Base-by-base conservation (phyloP, 345 rosid species). In the Aquilaria malaccensis region DNA sequence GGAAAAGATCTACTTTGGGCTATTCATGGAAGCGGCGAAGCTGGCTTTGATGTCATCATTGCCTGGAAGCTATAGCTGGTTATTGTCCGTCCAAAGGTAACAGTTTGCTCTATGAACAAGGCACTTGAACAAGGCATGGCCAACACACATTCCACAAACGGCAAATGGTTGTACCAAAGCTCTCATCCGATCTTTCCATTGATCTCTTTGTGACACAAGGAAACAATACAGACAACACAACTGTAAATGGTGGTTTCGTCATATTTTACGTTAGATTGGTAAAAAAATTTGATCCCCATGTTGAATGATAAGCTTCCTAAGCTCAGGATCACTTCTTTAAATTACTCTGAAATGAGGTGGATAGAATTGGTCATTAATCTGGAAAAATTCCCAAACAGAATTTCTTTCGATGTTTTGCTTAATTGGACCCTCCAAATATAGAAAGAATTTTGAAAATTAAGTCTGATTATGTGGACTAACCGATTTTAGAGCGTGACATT, bases 1-100 rank as follows among this genome's bases (percentile, higher is more conserved):
- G 69, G 69, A 59, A 63, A 66, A 45, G 69, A 66, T 58, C 50
- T 66, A 2, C 59, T 66, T 13, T 66, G 59, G 70, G 70, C 70
- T 3, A 66, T 66, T 4, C 58, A 64, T 52, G 70, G 64, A 2
- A 59, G 70, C 2, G 70, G 70, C 13, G 70, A 50, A 3, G 70
- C 64, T 14, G 60, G 70, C 32, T 67, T 67, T 53, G 55, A 54
- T 1, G 70, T 67, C 10, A 31, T 67, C 13, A 59, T 67, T 45
- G 45, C 70, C 0, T 67, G 70, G 70, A 68, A 68, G 48, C 61
- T 68, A 60, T 55, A 61, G 29, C 6, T 68, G n/a, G 72, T 68
- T n/a, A 32, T 31, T 2, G 72, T 68, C n/a, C 65, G 56, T 6
- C 13, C 49, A 33, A 51, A 10, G 1, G 66, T 68, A 2, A 60